Evolutionary conservation across 2,329 filamentous ascomycete species (phyloP), one percentile per base, ranked within the genome.

Genomic region (Coniella vitis): DNA sequence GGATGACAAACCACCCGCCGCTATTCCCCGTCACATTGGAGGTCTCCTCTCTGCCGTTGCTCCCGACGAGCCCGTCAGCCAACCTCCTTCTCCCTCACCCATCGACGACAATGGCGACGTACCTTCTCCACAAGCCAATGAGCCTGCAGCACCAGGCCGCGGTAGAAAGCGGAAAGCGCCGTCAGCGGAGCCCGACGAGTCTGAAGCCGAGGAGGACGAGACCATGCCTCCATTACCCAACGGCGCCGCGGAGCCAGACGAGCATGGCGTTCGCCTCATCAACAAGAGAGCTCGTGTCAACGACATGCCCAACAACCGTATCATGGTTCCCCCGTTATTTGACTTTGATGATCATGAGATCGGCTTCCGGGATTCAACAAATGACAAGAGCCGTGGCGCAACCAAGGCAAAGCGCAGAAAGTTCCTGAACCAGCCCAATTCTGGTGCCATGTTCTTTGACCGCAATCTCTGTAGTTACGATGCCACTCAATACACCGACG

Each of bases 361-460:
- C 52, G 78, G 78, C 13, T 81, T 79, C 60, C 71, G 75, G 19
- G 78, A 81, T 56, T 78, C 75, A 4, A 71, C 71, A 52, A 81
- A 81, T 51, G 75, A 78, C 55, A 70, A 72, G 25, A 69, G 69
- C 51, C 74, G 76, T 49, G 74, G 74, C 19, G 74, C 75, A 40
- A 78, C 72, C 31, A 70, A 69, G 55, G 69, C 70, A 13, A 73
- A 74, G 52, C 69, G 77, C 43, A 76, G 76, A 57, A 74, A 71
- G 58, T 80, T 73, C 56, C 65, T 78, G 40, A 69, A 74, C 54
- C 72, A 68, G 22, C 76, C 78, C 34, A 77, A 79, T 58, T 73
- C 72, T 38, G 73, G 71, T 49, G 71, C 69, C 48, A 67, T 76
- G 61, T 76, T 79, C 57, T 66, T 76, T 52, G 78, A 82, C 55